Conservation (phyloP, 495 filamentous ascomycete species). For the Penicillium simplicissimum region DNA sequence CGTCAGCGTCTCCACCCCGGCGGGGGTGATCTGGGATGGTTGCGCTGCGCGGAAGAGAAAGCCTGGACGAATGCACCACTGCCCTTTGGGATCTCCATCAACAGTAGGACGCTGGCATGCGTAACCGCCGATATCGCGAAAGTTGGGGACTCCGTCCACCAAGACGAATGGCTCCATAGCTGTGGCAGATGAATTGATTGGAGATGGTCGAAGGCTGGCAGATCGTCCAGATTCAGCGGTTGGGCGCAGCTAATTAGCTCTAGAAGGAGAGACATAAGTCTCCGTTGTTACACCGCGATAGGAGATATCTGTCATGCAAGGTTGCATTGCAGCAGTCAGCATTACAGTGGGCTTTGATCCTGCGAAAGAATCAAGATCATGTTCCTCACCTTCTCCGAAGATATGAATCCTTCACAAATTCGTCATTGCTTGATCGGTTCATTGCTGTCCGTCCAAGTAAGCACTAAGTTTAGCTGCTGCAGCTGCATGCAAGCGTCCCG, state of each 20-base stretch:
- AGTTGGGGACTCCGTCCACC: slow-evolving; percentile 56
- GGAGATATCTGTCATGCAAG: neutral
- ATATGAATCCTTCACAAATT: neutral
- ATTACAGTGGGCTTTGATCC: neutral
- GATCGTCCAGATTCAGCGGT: neutral
- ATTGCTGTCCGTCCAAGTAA: neutral
- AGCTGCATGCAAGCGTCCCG: neutral
- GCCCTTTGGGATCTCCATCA: neutral
- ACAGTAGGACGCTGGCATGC: slow-evolving; percentile 22
- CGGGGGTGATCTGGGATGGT: slow-evolving; percentile 48
- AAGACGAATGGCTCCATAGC: slow-evolving; percentile 3
- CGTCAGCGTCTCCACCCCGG: slow-evolving; percentile 49
- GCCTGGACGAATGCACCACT: slow-evolving; percentile 43
- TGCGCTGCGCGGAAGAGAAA: slow-evolving; percentile 61
- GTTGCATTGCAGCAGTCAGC: neutral
- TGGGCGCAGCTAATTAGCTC: neutral
- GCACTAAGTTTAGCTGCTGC: neutral
- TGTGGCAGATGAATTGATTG: neutral
- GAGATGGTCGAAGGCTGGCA: neutral
- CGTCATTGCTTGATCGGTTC: neutral
- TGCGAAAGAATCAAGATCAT: neutral
- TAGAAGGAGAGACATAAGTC: too few relatives aligned
- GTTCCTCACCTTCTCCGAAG: neutral
- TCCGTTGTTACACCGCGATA: neutral
- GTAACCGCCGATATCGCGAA: slow-evolving; percentile 61